phyloP scores from a whole-genome alignment of 345 rosid genomes.

The Camelina sativa region DNA sequence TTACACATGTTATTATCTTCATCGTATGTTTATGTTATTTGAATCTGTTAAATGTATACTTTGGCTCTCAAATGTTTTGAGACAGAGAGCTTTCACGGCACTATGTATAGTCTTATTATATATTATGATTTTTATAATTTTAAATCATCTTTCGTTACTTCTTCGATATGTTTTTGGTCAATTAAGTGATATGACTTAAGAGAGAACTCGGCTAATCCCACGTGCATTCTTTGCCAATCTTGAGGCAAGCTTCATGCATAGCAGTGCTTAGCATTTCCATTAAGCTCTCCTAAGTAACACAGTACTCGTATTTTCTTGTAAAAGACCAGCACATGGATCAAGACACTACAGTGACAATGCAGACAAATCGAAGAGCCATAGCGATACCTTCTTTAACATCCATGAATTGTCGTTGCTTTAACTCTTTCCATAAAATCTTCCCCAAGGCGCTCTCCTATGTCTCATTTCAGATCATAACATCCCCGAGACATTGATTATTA shows the following conservation, averaged over 20 bases:
- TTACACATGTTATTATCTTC: too few relatives aligned
- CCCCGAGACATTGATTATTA: conserved; percentile 70
- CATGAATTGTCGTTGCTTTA: conserved; percentile 62
- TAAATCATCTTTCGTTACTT: too few relatives aligned
- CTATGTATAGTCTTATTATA: too few relatives aligned
- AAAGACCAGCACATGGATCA: background rate
- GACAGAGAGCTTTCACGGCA: too few relatives aligned
- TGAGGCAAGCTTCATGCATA: conserved; percentile 68
- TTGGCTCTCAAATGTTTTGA: too few relatives aligned
- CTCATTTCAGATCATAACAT: conserved; percentile 69
- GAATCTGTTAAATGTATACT: too few relatives aligned
- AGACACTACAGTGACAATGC: conserved; percentile 2
- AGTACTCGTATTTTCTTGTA: conserved; percentile 55
- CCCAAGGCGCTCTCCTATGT: conserved; percentile 72
- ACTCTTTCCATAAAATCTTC: conserved; percentile 56
- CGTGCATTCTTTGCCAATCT: conserved; percentile 78
- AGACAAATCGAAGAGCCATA: conserved; percentile 5
- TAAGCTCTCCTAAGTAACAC: conserved; percentile 71
- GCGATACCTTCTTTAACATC: conserved; percentile 62
- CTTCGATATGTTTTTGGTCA: too few relatives aligned
- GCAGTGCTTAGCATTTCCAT: conserved; percentile 73
- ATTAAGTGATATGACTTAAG: background rate
- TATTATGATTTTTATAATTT: too few relatives aligned
- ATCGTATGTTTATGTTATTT: too few relatives aligned
- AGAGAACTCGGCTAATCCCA: conserved; percentile 25